These are phyloP conservation scores for Conoideocrella luteorostrata DNA, from an alignment of 2,329 filamentous ascomycete species.

Conservation along the genomic window DNA sequence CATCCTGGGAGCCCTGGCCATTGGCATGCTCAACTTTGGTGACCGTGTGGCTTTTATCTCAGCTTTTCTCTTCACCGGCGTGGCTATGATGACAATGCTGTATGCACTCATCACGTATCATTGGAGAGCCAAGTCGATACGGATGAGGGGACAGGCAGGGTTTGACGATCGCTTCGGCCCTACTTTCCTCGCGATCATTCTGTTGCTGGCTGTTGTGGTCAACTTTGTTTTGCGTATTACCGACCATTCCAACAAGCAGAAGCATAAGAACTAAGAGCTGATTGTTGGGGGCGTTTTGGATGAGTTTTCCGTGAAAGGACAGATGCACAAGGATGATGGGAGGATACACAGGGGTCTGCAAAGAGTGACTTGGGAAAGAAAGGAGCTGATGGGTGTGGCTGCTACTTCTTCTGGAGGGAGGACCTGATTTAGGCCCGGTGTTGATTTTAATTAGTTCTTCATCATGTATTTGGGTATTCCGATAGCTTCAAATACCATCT, in stretches of 20 bases:
- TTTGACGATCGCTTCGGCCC: conserved; percentile 96
- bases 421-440: not conserved
- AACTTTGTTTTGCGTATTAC: conserved; percentile 83
- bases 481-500: conserved; percentile 2
- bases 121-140: conserved; percentile 91
- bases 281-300: too few relatives aligned
- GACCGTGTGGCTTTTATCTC: conserved; percentile 91
- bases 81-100: conserved; percentile 91
- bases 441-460: not conserved
- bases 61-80: conserved; percentile 86
- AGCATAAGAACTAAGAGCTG: conserved; percentile 11
- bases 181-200: conserved; percentile 78
- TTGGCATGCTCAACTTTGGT: conserved; percentile 97
- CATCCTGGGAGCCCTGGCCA: conserved; percentile 90
- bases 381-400: too few relatives aligned
- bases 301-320: too few relatives aligned
- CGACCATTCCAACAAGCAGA: conserved; percentile 34
- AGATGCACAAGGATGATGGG: too few relatives aligned
- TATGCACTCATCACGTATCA: conserved; percentile 95
- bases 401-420: too few relatives aligned
- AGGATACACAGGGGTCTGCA: too few relatives aligned
- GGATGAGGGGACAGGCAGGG: conserved; percentile 83
- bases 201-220: conserved; percentile 84
- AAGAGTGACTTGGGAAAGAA: too few relatives aligned
- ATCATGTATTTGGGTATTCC: not conserved